phyloP scores from a whole-genome alignment of 441 rosid genomes.

The Cnidoscolus chayamansa region DNA sequence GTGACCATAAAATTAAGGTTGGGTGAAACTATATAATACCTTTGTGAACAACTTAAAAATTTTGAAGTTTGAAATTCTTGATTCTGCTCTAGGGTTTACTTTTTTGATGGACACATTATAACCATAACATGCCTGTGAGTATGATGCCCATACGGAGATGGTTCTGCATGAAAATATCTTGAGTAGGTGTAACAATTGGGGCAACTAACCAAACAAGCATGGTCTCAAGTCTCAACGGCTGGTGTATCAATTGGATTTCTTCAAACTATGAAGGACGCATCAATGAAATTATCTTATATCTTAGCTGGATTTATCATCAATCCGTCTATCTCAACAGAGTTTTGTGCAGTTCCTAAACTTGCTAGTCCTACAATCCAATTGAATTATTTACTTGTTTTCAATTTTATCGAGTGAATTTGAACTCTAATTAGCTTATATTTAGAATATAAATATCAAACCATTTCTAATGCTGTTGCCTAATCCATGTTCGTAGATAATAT shows the following conservation, averaged over 20 bases:
- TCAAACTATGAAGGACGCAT: neutral
- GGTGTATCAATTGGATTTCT: neutral
- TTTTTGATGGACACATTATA: neutral
- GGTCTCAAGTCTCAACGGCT: neutral
- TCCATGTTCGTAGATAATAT: neutral
- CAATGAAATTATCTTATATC: neutral
- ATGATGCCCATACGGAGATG: neutral
- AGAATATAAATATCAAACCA: too few species aligned
- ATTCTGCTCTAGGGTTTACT: neutral
- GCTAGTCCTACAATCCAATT: neutral
- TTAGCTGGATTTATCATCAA: neutral
- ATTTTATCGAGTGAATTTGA: too few species aligned
- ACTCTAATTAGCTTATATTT: too few species aligned
- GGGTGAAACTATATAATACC: neutral
- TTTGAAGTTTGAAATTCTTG: neutral
- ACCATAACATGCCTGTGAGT: neutral
- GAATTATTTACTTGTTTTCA: neutral
- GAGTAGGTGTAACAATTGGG: neutral
- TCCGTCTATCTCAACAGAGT: neutral
- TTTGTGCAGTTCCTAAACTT: slow-evolving; percentile 3
- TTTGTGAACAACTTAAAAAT: neutral
- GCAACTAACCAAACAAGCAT: neutral
- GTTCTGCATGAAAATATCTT: neutral
- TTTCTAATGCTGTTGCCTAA: neutral
- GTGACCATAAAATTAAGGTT: too few species aligned